Evolutionary conservation across 164 flowering plant species (phyloP).

Genomic region (Magnolia kwangsiensis): DNA sequence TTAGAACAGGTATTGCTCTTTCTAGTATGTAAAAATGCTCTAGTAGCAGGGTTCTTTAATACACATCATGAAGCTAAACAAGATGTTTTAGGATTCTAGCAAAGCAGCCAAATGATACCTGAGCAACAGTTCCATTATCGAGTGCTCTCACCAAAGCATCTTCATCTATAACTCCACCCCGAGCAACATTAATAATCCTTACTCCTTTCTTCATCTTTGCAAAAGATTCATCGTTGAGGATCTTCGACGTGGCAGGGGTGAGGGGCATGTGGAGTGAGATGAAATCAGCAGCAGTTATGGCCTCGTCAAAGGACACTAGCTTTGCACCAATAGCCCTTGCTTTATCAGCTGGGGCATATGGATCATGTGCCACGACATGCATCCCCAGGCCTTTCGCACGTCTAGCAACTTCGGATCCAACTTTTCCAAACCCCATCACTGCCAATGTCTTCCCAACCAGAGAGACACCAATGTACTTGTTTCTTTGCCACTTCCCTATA

Average conservation of each 20-base stretch:
- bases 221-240: conserved; percentile 66
- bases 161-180: conserved; percentile 95
- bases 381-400: conserved; percentile 88
- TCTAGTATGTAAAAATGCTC: too few species aligned
- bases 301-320: conserved; percentile 67
- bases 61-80: background rate
- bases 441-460: conserved; percentile 78
- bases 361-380: conserved; percentile 82
- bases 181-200: conserved; percentile 75
- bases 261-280: conserved; percentile 89
- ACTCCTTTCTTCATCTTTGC: conserved; percentile 75
- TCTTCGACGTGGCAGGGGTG: conserved; percentile 61
- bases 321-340: conserved; percentile 79
- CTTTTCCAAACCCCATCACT: conserved; percentile 86
- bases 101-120: conserved; percentile 33
- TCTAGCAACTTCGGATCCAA: conserved; percentile 84
- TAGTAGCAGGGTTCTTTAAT: too few species aligned
- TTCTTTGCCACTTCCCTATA: conserved; percentile 78
- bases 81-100: background rate
- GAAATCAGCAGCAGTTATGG: conserved; percentile 68
- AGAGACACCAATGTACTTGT: conserved; percentile 76
- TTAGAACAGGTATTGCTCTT: too few species aligned
- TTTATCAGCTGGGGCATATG: conserved; percentile 82
- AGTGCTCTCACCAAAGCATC: conserved; percentile 79
- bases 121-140: conserved; percentile 70